Evolutionary conservation across 2,329 filamentous ascomycete genomes (phyloP).

Genomic region (Cryphonectria naterciae): DNA sequence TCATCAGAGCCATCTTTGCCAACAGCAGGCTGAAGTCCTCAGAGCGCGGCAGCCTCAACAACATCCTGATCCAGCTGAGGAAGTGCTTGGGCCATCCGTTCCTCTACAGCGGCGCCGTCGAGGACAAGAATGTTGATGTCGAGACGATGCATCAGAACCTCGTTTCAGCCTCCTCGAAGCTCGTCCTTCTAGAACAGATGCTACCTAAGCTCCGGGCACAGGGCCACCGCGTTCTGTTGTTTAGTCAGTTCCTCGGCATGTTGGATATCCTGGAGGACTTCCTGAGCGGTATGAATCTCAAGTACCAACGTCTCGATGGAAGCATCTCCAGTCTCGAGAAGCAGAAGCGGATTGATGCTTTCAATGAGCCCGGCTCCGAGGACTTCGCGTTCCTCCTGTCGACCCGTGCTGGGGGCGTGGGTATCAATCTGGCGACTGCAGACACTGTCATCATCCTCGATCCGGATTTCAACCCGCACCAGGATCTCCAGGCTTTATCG

Average conservation of each 20-base stretch:
- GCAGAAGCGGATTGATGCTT: conserved; percentile 91
- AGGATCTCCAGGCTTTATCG: conserved; percentile 94
- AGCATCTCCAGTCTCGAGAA: conserved; percentile 79
- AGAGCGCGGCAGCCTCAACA: conserved; percentile 83
- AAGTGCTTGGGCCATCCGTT: conserved; percentile 97
- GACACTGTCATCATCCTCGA: conserved; percentile 98
- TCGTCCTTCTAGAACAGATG: conserved; percentile 82
- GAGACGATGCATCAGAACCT: conserved; percentile 75
- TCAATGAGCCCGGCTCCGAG: conserved; percentile 81
- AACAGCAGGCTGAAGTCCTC: conserved; percentile 66
- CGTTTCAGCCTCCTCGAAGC: conserved; percentile 88
- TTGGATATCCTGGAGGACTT: conserved; percentile 94
- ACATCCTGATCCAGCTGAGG: conserved; percentile 92
- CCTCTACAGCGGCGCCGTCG: conserved; percentile 87
- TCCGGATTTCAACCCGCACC: conserved; percentile 96
- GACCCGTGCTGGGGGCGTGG: conserved; percentile 92
- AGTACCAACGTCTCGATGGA: conserved; percentile 85
- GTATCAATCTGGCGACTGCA: conserved; percentile 95
- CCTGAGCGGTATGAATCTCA: conserved; percentile 72
- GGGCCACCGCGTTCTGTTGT: conserved; percentile 90
- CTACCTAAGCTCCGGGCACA: conserved; percentile 83
- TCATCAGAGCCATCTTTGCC: conserved; percentile 86
- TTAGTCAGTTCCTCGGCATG: conserved; percentile 92
- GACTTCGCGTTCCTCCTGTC: conserved; percentile 92
- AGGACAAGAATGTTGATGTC: conserved; percentile 72